A percentile compares a stretch with the other conserved stretches of the same genome.
Evolutionary conservation across 2,329 filamentous ascomycete species (phyloP).

Genomic region (Verruconis gallopava): DNA sequence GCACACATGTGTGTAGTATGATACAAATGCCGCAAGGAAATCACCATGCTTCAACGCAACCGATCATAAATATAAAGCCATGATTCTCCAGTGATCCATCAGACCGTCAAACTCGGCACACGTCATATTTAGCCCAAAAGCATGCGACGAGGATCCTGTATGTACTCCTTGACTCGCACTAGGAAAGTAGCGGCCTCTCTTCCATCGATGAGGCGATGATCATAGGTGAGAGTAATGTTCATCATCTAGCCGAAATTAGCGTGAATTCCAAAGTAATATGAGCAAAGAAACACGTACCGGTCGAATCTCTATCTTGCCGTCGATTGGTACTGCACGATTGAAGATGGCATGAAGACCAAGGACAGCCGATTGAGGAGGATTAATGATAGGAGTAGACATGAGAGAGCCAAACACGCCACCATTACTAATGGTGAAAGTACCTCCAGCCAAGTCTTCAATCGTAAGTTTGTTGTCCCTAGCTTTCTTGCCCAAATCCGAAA

Average conservation of each 20-base stretch:
- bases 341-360: conserved; percentile 67
- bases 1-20: background rate
- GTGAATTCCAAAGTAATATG: background rate
- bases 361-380: conserved; percentile 60
- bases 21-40: conserved; percentile 1
- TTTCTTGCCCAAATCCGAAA: conserved; percentile 94
- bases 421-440: conserved; percentile 96
- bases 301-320: conserved; percentile 88
- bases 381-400: conserved; percentile 98
- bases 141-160: conserved; percentile 92
- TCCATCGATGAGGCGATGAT: conserved; percentile 89
- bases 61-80: background rate
- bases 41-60: background rate
- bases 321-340: conserved; percentile 75
- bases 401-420: conserved; percentile 92
- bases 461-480: conserved; percentile 93
- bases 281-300: conserved; percentile 40
- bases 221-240: conserved; percentile 95
- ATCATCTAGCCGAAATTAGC: conserved; percentile 54
- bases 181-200: conserved; percentile 93
- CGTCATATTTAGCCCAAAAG: conserved; percentile 44
- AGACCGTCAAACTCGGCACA: background rate
- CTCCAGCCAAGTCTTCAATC: conserved; percentile 98
- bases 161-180: conserved; percentile 88
- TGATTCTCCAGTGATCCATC: background rate